Conservation (phyloP, 108 stramenopile species). For the Discostella stelligeroides region DNA sequence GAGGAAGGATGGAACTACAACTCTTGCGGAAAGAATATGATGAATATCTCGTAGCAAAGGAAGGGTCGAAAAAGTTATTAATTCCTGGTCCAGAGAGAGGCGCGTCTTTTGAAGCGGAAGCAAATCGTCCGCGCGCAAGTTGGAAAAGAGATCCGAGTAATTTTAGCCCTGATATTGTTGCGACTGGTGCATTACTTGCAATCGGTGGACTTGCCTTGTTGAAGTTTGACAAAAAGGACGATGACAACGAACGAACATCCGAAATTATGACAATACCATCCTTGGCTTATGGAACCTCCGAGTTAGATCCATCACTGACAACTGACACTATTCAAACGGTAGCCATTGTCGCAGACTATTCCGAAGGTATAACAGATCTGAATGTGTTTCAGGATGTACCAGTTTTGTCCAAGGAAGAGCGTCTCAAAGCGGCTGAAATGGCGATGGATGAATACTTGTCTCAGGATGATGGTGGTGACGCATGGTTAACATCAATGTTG, state of each 20-base stretch:
- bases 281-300: constrained; percentile 28
- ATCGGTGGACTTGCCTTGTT: constrained; percentile 24
- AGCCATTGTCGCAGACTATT: background rate
- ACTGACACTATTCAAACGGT: background rate
- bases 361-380: background rate
- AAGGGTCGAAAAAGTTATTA: constrained; percentile 3
- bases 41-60: constrained; percentile 3
- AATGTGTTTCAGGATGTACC: constrained; percentile 39
- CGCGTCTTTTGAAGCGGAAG: background rate
- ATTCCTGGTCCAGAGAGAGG: constrained; percentile 3
- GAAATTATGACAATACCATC: background rate
- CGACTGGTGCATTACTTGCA: constrained; percentile 26
- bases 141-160: background rate
- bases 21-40: constrained; percentile 22
- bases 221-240: constrained; percentile 14
- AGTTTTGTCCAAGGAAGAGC: constrained; percentile 37
- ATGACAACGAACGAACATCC: background rate
- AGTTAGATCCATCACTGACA: constrained; percentile 6
- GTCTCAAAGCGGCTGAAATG: constrained; percentile 40
- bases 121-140: background rate
- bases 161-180: constrained; percentile 10
- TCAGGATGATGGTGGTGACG: constrained; percentile 73
- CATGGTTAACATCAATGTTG: constrained; percentile 57
- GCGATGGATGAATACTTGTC: constrained; percentile 78
- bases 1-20: constrained; percentile 18